phyloP scores from a whole-genome alignment of 1,139 yeast species.

The Yamadazyma siamensis region DNA sequence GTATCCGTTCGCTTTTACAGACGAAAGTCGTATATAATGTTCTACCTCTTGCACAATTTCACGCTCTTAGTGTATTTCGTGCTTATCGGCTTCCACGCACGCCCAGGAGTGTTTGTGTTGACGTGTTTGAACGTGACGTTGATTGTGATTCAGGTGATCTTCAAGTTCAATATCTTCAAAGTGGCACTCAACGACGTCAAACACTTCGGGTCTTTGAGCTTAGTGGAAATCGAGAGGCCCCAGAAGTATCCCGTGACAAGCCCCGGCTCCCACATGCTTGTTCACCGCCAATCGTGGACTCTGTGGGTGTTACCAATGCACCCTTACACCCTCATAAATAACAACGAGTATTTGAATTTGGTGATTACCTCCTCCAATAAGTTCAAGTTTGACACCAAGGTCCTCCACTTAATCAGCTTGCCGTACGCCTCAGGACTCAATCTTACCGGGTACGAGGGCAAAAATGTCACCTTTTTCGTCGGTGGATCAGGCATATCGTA shows the following conservation, averaged over 20 bases:
- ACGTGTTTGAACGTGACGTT: constrained; percentile 19
- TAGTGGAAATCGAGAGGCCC: constrained; percentile 26
- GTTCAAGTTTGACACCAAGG: constrained; percentile 4
- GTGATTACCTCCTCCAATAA: constrained; percentile 8
- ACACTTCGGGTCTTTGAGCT: constrained; percentile 19
- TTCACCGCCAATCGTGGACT: constrained; percentile 18
- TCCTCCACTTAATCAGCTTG: constrained; percentile 9
- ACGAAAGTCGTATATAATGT: constrained; percentile 23
- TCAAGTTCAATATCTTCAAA: constrained; percentile 10
- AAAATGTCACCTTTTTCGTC: constrained; percentile 41
- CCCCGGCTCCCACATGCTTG: constrained; percentile 38
- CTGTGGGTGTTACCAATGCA: constrained; percentile 34
- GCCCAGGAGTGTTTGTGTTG: constrained; percentile 36
- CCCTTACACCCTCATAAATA: constrained; percentile 30
- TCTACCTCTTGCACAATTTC: constrained; percentile 34
- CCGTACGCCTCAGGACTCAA: constrained; percentile 10
- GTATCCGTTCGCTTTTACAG: constrained; percentile 47
- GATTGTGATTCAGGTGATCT: constrained; percentile 22
- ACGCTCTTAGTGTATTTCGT: constrained; percentile 27
- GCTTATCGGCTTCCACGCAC: constrained; percentile 37
- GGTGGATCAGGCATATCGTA: constrained; percentile 89
- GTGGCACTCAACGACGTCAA: constrained; percentile 7
- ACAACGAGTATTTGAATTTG: constrained; percentile 11
- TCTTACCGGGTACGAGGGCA: constrained; percentile 6
- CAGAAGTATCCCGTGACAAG: constrained; percentile 22